phyloP scores from a whole-genome alignment of 2,329 filamentous ascomycete genomes.

The Penicillium fuscoglaucum region DNA sequence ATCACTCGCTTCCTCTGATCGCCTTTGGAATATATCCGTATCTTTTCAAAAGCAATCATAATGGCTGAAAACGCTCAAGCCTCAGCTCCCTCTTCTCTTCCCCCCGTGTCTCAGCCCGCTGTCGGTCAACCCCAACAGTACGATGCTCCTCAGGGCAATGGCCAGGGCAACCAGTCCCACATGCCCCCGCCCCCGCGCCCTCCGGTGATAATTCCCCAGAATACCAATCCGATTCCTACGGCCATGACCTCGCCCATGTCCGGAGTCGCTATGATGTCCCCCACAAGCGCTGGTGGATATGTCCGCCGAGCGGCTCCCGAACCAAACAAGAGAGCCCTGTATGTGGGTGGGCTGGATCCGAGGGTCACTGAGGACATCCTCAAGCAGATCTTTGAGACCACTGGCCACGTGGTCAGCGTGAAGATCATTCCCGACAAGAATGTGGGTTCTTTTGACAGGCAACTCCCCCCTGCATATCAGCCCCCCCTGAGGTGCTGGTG shows the following conservation, averaged over 20 bases:
- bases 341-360: constrained; percentile 92
- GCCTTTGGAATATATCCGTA: constrained; percentile 23
- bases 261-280: constrained; percentile 72
- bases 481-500: background rate
- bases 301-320: constrained; percentile 90
- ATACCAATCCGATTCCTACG: constrained; percentile 92
- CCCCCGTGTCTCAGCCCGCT: constrained; percentile 67
- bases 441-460: constrained; percentile 58
- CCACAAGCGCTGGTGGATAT: constrained; percentile 76
- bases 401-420: constrained; percentile 95
- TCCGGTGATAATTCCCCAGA: constrained; percentile 82
- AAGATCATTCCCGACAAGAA: constrained; percentile 99
- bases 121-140: constrained; percentile 65
- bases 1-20: constrained; percentile 23
- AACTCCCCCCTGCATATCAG: constrained; percentile 9
- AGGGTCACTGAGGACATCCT: constrained; percentile 94
- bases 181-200: constrained; percentile 90
- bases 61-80: constrained; percentile 78
- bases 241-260: constrained; percentile 87
- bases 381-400: constrained; percentile 98
- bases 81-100: constrained; percentile 64
- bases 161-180: constrained; percentile 68
- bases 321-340: constrained; percentile 96
- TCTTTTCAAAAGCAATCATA: constrained; percentile 36
- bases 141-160: constrained; percentile 69